Percentiles rank a stretch among this genome's conserved stretches.
Conservation (phyloP, 140 eudicot genomes). For the Flaveria floridana region DNA sequence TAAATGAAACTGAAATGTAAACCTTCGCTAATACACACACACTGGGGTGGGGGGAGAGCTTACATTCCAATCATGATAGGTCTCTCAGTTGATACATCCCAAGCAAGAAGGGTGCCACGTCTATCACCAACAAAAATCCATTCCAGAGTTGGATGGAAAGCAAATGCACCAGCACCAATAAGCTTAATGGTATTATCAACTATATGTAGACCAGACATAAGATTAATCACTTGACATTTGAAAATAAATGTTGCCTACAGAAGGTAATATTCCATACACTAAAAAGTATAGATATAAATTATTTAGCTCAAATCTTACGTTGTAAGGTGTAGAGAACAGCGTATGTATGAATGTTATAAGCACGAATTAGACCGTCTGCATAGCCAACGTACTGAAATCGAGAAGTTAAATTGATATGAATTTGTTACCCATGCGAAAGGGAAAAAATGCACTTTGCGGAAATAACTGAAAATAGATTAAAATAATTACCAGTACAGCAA, state of each 20-base stretch:
- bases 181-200: constrained; percentile 92
- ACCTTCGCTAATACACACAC: background rate
- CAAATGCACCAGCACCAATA: constrained; percentile 96
- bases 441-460: background rate
- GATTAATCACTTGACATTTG: constrained; percentile 12
- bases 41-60: constrained; percentile 21
- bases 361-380: constrained; percentile 95
- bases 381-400: constrained; percentile 86
- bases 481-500: constrained; percentile 69
- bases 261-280: background rate
- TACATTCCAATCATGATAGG: constrained; percentile 99
- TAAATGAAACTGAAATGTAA: constrained; percentile 15
- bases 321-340: constrained; percentile 98
- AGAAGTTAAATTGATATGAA: constrained; percentile 21
- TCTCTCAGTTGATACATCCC: constrained; percentile 99
- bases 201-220: constrained; percentile 32
- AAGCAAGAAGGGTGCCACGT: constrained; percentile 95
- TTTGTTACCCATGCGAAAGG: constrained; percentile 8
- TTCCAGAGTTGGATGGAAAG: constrained; percentile 93
- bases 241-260: constrained; percentile 13
- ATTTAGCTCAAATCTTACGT: constrained; percentile 54
- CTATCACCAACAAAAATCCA: constrained; percentile 98
- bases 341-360: constrained; percentile 90
- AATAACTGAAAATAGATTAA: background rate
- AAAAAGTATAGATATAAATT: background rate